Base-by-base conservation (phyloP, 345 rosid species). In the Toxicodendron radicans region DNA sequence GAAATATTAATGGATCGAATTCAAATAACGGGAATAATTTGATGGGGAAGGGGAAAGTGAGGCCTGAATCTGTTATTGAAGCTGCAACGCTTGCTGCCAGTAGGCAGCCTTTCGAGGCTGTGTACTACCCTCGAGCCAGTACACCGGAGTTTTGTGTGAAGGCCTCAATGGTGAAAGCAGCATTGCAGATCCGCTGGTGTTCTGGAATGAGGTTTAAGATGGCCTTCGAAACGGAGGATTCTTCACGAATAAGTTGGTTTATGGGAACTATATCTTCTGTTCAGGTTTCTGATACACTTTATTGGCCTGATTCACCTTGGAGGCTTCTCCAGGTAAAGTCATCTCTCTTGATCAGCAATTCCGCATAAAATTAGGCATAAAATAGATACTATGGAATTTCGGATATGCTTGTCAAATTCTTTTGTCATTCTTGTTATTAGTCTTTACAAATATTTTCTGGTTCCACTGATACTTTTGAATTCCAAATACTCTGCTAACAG, bases 281-380 rank as follows among this genome's bases (percentile, higher is more conserved):
- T 76, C 93, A 85, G 68, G 90, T 89, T 63, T 84, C 88, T 32
- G 92, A 91, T 70, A 90, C 86, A 57, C 75, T 85, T 21, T 80
- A 75, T 62, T 91, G 96, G 96, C 87, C 93, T 54, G 87, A 87
- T 62, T 91, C 96, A 0, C 96, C 96, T 0, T 91, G 96, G 96
- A 78, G 91, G 64, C 93, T 91, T 81, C 91, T 91, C n/a, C 93
- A 83, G 96, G 96, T 91, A 79, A 20, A 58, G 30, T 49, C 52
- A 60, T 21, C 24, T 41, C 4, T 23, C 30, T 63, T 30, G 21
- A 66, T 59, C 75, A 30, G 54, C 10, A 57, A 56, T 21, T 59
- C 58, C 30, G 64, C 10, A 57, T 70, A 23, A 18, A 46, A 46
- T 24, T 49, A 13, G 10, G 24, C 35, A 7, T 65, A 17, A 35